Evolutionary conservation across 2,329 filamentous ascomycete genomes (phyloP).

Genomic region (Botrytis tulipae): DNA sequence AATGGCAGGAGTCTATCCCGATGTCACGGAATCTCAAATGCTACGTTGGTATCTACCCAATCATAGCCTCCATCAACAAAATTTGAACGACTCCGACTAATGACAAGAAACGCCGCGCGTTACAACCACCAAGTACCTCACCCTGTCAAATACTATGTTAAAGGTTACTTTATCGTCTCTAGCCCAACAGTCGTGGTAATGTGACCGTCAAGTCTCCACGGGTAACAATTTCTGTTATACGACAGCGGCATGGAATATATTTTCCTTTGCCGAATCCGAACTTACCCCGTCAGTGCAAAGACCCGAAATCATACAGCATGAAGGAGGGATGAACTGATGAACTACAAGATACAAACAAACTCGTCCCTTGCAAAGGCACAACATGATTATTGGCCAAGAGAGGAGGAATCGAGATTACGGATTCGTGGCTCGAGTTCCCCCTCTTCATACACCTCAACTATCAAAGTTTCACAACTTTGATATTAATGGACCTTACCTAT

Average conservation of each 20-base stretch:
- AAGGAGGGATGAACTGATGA: slow-evolving; percentile 10
- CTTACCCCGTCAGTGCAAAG: background rate
- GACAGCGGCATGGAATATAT: slow-evolving; percentile 9
- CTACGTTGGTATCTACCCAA: background rate
- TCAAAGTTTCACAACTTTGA: background rate
- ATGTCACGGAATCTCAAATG: slow-evolving; percentile 1
- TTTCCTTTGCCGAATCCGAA: slow-evolving; percentile 18
- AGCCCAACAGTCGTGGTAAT: background rate
- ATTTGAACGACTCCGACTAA: background rate
- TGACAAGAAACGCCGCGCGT: slow-evolving; percentile 11
- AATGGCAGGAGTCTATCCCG: background rate
- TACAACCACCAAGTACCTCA: background rate
- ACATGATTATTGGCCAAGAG: slow-evolving; percentile 11
- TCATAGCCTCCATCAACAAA: background rate
- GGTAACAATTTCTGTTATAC: slow-evolving; percentile 5
- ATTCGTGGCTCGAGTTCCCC: background rate
- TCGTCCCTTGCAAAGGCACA: slow-evolving; percentile 5
- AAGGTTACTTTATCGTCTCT: slow-evolving; percentile 5
- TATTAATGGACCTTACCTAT: slow-evolving; percentile 10
- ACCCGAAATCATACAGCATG: slow-evolving; percentile 19
- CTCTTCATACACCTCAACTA: slow-evolving; percentile 1
- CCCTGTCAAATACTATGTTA: slow-evolving; percentile 1
- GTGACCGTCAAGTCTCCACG: slow-evolving; percentile 15
- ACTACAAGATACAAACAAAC: slow-evolving; percentile 14
- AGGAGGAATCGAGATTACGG: background rate